Evolutionary conservation across 257 asterid genomes (phyloP).

Genomic region (Haberlea rhodopensis): DNA sequence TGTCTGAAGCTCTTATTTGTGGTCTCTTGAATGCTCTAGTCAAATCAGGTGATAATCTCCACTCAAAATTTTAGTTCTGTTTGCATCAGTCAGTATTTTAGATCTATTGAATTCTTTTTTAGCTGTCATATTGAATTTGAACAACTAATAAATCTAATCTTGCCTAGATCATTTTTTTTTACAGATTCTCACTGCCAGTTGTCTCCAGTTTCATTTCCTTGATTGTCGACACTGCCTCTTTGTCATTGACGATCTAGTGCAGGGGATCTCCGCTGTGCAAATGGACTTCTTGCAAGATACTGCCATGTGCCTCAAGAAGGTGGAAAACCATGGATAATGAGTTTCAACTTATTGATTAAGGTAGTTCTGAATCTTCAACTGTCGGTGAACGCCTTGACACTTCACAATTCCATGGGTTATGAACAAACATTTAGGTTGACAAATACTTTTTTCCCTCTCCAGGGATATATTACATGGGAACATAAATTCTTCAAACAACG

Average conservation of each 20-base stretch:
- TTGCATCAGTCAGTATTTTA: constrained; percentile 6
- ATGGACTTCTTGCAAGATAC: constrained; percentile 74
- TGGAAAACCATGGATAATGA: constrained; percentile 41
- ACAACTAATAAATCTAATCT: neutral
- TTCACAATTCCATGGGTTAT: constrained; percentile 1
- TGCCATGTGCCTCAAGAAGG: constrained; percentile 54
- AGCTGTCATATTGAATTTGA: neutral
- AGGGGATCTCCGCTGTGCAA: constrained; percentile 82
- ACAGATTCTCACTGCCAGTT: constrained; percentile 5
- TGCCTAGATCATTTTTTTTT: too few species aligned
- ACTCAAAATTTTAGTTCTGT: constrained; percentile 12
- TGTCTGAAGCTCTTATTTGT: constrained; percentile 45
- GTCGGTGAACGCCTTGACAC: too few species aligned
- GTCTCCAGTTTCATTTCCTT: constrained; percentile 22
- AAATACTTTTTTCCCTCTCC: constrained; percentile 29
- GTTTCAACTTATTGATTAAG: constrained; percentile 72
- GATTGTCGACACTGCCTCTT: constrained; percentile 37
- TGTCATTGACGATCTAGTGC: constrained; percentile 51
- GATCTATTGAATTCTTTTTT: neutral
- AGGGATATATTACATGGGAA: constrained; percentile 73
- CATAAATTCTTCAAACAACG: too few species aligned
- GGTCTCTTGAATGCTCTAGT: constrained; percentile 55
- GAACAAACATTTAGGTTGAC: constrained; percentile 17
- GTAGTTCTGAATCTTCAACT: too few species aligned
- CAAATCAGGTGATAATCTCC: constrained; percentile 53